Evolutionary conservation across 2,329 filamentous ascomycete species (phyloP).

Genomic region (Colletotrichum truncatum): DNA sequence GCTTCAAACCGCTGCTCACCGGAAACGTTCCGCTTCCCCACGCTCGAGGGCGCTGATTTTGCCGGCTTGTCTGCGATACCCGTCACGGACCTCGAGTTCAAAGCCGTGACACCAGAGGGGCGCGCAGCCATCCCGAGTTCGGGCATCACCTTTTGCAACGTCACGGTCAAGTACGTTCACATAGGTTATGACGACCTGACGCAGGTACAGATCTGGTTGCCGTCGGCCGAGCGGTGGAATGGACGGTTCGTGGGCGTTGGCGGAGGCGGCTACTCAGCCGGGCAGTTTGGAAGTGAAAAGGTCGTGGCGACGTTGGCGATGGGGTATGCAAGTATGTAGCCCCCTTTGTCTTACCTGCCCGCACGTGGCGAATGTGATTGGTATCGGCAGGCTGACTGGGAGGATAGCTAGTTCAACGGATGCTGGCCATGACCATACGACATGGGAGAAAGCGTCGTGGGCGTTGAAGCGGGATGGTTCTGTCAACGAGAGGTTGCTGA

Average conservation of each 20-base stretch:
- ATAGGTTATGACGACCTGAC: slow-evolving; percentile 36
- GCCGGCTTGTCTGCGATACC: slow-evolving; percentile 1
- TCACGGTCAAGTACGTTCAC: slow-evolving; percentile 37
- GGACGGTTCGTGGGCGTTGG: slow-evolving; percentile 40
- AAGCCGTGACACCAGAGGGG: slow-evolving; percentile 19
- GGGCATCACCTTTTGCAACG: slow-evolving; percentile 37
- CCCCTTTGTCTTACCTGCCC: too few relatives aligned
- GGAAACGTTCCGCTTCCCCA: background rate
- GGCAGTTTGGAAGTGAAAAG: slow-evolving; percentile 30
- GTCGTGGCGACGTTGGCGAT: slow-evolving; percentile 16
- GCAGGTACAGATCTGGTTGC: slow-evolving; percentile 37
- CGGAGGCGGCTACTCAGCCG: slow-evolving; percentile 41
- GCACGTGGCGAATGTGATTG: too few relatives aligned
- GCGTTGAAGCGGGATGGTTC: slow-evolving; percentile 30
- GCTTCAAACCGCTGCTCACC: background rate
- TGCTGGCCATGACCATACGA: slow-evolving; percentile 13
- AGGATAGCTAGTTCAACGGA: slow-evolving; percentile 20
- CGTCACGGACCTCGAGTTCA: slow-evolving; percentile 10
- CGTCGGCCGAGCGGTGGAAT: slow-evolving; percentile 38
- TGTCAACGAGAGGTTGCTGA: slow-evolving; percentile 13
- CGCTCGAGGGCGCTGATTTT: slow-evolving; percentile 12
- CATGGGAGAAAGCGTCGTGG: slow-evolving; percentile 32
- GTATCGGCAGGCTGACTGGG: background rate
- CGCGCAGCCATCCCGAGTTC: slow-evolving; percentile 24
- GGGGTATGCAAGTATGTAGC: slow-evolving; percentile 27